Conservation (phyloP, 75 land plant species). For the Cunninghamia lanceolata region DNA sequence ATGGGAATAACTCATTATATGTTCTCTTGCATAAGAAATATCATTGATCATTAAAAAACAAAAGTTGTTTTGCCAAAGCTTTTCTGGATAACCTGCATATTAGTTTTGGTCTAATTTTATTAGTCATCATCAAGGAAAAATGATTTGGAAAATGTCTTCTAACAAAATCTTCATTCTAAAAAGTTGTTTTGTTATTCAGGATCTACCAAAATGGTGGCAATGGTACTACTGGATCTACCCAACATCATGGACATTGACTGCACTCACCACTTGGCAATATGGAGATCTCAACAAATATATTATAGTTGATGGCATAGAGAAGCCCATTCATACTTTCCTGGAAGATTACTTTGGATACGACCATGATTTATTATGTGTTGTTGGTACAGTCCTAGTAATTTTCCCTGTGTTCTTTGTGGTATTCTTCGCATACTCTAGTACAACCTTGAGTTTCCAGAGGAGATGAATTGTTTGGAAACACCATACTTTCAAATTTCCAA, state of each 20-base stretch:
- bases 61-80: background rate
- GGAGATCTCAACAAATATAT: background rate
- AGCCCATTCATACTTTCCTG: conserved; percentile 31
- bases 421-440: conserved; percentile 62
- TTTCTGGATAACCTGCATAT: background rate
- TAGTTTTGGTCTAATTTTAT: background rate
- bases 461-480: conserved; percentile 27
- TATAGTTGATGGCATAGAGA: conserved; percentile 3
- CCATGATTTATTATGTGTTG: conserved; percentile 45
- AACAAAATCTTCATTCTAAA: background rate
- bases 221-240: conserved; percentile 16
- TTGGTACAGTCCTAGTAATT: conserved; percentile 38
- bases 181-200: conserved; percentile 4
- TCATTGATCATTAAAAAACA: background rate
- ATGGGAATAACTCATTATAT: background rate
- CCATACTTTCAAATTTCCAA: background rate
- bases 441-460: conserved; percentile 65
- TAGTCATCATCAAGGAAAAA: background rate
- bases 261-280: conserved; percentile 5
- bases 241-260: conserved; percentile 13
- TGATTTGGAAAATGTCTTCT: background rate
- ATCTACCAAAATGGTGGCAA: conserved; percentile 7
- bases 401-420: conserved; percentile 49
- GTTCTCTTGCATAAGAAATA: background rate
- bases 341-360: conserved; percentile 48